These are phyloP conservation scores for Candida frijolesensis DNA, from an alignment of 1,139 yeast species.

Conservation along the genomic window DNA sequence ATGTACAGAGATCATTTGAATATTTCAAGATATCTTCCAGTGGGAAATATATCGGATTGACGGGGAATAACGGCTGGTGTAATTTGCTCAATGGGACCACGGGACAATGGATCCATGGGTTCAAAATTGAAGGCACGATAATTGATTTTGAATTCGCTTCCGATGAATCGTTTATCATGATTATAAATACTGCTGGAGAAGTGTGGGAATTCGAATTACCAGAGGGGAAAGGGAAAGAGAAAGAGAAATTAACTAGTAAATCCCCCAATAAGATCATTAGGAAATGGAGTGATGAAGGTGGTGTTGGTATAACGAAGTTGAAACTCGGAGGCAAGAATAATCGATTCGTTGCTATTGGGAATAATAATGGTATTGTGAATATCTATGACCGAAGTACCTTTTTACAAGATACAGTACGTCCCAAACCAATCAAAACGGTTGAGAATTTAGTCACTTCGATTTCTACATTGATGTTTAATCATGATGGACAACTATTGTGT, in stretches of 20 bases:
- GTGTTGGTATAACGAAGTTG: constrained; percentile 77
- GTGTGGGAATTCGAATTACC: constrained; percentile 82
- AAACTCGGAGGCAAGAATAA: constrained; percentile 78
- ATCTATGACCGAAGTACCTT: constrained; percentile 64
- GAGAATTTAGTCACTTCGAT: constrained; percentile 85
- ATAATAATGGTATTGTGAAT: constrained; percentile 86
- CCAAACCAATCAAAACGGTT: constrained; percentile 57
- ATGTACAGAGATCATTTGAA: constrained; percentile 85
- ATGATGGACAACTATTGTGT: constrained; percentile 87
- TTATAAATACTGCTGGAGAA: constrained; percentile 80
- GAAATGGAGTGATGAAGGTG: constrained; percentile 88
- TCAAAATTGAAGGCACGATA: constrained; percentile 82
- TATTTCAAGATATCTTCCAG: constrained; percentile 70
- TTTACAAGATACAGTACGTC: constrained; percentile 18
- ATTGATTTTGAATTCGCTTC: constrained; percentile 75
- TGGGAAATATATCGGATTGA: constrained; percentile 73
- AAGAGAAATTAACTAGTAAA: constrained; percentile 17
- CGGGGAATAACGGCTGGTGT: constrained; percentile 90
- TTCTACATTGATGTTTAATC: constrained; percentile 71
- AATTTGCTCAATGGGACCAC: constrained; percentile 74
- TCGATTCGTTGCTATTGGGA: constrained; percentile 88
- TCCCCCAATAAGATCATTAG: constrained; percentile 43
- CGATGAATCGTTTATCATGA: constrained; percentile 57
- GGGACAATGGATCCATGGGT: constrained; percentile 85
- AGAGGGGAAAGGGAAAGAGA: too few species aligned